Conservation (phyloP, 495 filamentous ascomycete species). For the Sphaerosporella brunnea region DNA sequence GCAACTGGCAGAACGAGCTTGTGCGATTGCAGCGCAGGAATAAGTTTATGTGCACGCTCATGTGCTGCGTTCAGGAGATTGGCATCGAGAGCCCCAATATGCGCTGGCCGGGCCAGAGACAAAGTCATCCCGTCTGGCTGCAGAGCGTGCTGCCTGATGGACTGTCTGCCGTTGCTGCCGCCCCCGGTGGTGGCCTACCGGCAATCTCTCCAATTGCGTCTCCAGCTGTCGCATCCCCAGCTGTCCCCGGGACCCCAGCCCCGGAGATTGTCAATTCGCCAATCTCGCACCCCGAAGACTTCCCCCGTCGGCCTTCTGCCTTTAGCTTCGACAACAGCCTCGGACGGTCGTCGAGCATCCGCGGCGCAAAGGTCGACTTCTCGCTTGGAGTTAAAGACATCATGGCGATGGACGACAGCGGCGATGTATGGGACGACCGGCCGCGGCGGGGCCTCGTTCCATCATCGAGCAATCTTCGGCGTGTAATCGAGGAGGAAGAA, state of each 20-base stretch:
- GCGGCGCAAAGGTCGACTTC: slow-evolving; percentile 51
- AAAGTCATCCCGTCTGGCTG: slow-evolving; percentile 22
- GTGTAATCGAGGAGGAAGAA: background rate
- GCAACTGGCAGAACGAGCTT: slow-evolving; percentile 83
- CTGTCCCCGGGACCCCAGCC: slow-evolving; percentile 49
- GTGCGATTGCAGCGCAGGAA: slow-evolving; percentile 79
- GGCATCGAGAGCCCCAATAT: slow-evolving; percentile 60
- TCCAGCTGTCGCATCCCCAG: background rate
- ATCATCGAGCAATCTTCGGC: background rate
- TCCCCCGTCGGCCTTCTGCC: slow-evolving; percentile 25
- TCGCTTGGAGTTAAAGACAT: slow-evolving; percentile 51
- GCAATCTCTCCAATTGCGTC: background rate
- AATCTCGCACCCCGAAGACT: slow-evolving; percentile 35
- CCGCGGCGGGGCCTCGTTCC: background rate
- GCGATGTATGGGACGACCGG: slow-evolving; percentile 47
- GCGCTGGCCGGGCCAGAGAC: slow-evolving; percentile 42
- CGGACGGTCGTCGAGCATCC: slow-evolving; percentile 9
- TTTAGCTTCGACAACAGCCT: no score
- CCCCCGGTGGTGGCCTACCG: no score
- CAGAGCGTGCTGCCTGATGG: slow-evolving; percentile 8
- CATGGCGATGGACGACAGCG: slow-evolving; percentile 42
- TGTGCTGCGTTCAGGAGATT: slow-evolving; percentile 61
- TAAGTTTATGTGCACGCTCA: slow-evolving; percentile 86
- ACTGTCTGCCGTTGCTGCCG: no score
- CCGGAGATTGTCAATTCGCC: no score